phyloP scores from a whole-genome alignment of 257 asterid species.

The Salvia hispanica region DNA sequence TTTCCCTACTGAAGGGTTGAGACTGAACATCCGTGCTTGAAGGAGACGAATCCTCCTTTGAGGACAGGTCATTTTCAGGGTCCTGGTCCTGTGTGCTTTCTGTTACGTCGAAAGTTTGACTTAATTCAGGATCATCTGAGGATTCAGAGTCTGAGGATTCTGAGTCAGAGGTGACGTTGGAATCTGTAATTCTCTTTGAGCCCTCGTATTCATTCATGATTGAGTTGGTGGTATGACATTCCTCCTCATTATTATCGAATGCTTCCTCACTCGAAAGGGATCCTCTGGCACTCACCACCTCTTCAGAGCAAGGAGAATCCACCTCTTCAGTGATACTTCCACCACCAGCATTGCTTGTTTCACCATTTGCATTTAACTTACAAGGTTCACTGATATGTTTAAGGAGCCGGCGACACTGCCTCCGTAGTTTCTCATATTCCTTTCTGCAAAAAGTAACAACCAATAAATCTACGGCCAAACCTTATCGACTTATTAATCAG shows the following conservation, averaged over 20 bases:
- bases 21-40: slow-evolving; percentile 53
- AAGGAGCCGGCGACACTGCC: slow-evolving; percentile 59
- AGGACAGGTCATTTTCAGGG: slow-evolving; percentile 17
- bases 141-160: slow-evolving; percentile 77
- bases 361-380: slow-evolving; percentile 41
- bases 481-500: background rate
- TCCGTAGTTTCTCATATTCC: slow-evolving; percentile 78
- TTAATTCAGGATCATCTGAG: slow-evolving; percentile 64
- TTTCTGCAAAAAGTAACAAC: slow-evolving; percentile 50
- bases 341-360: slow-evolving; percentile 42
- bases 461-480: slow-evolving; percentile 4
- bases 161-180: slow-evolving; percentile 44
- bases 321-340: slow-evolving; percentile 47
- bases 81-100: slow-evolving; percentile 56
- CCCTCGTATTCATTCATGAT: slow-evolving; percentile 39
- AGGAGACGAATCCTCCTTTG: slow-evolving; percentile 43
- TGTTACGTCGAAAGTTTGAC: slow-evolving; percentile 59
- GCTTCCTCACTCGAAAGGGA: slow-evolving; percentile 81
- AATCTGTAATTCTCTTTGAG: slow-evolving; percentile 51
- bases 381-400: slow-evolving; percentile 40
- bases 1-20: slow-evolving; percentile 52
- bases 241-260: slow-evolving; percentile 42
- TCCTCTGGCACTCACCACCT: slow-evolving; percentile 75
- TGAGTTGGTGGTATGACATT: slow-evolving; percentile 41
- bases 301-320: slow-evolving; percentile 70